Conservation (phyloP, 805 yeast genomes). For the Saturnispora galanensis region DNA sequence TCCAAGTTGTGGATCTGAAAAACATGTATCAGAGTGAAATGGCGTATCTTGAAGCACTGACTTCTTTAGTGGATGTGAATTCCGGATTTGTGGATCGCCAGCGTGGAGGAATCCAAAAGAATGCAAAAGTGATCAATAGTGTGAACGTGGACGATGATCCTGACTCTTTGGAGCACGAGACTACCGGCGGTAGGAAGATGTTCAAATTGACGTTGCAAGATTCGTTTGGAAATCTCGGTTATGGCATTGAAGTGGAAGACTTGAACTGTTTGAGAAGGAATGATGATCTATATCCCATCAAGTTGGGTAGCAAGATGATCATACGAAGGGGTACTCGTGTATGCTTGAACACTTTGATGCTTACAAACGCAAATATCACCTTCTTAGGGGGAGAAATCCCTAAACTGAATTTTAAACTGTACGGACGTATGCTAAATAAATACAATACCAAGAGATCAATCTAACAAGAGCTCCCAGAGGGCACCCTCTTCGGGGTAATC, state of each 20-base stretch:
- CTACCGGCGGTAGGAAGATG: conserved; percentile 12
- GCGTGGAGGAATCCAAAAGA: conserved; percentile 14
- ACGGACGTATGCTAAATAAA: conserved; percentile 29
- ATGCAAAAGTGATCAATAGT: conserved; percentile 33
- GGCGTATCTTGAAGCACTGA: conserved; percentile 47
- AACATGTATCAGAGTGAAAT: conserved; percentile 43
- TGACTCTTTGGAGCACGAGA: background rate
- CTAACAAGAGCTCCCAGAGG: conserved; percentile 60
- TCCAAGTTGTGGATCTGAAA: conserved; percentile 47
- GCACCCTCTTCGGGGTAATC: conserved; percentile 66
- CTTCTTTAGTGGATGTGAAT: conserved; percentile 43
- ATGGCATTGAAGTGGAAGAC: conserved; percentile 49
- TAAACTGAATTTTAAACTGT: conserved; percentile 19
- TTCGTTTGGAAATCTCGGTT: conserved; percentile 37
- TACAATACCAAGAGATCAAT: conserved; percentile 24
- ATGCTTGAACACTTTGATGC: conserved; percentile 37
- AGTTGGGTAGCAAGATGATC: conserved; percentile 50
- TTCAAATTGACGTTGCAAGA: conserved; percentile 55
- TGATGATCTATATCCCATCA: conserved; percentile 27
- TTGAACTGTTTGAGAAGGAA: conserved; percentile 34
- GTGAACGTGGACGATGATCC: conserved; percentile 28
- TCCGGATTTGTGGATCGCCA: conserved; percentile 52
- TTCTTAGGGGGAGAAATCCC: conserved; percentile 24
- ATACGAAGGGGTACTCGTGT: conserved; percentile 39
- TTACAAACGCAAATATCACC: conserved; percentile 15